phyloP scores from a whole-genome alignment of 768 basidiomycete species.

The Podaxis sp. region DNA sequence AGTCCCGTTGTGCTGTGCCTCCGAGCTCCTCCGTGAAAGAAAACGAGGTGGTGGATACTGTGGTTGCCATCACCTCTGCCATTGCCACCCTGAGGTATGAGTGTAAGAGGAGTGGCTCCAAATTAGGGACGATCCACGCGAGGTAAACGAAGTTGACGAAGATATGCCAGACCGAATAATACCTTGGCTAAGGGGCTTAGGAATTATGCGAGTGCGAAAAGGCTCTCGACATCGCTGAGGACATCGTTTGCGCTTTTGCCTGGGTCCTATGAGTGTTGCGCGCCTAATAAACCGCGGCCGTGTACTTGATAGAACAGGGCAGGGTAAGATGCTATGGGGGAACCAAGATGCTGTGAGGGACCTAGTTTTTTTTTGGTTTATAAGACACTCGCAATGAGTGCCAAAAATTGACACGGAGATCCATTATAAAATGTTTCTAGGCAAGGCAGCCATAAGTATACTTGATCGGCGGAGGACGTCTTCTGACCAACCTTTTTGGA shows the following conservation, averaged over 20 bases:
- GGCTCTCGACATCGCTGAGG: not conserved
- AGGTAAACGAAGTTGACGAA: not conserved
- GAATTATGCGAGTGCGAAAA: not conserved
- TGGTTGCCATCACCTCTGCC: not conserved
- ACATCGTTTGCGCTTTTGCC: not conserved
- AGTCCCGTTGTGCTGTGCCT: not conserved
- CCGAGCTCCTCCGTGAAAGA: not conserved
- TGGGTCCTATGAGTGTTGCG: not conserved
- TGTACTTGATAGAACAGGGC: not conserved
- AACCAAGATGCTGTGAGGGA: not conserved
- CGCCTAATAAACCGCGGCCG: not conserved
- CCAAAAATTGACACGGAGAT: not conserved
- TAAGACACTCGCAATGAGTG: not conserved
- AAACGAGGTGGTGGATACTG: not conserved
- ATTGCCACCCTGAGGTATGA: not conserved
- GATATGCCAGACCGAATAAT: not conserved
- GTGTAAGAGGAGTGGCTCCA: not conserved
- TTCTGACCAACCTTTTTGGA: not conserved
- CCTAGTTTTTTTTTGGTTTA: not conserved
- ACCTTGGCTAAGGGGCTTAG: not conserved
- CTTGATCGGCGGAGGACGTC: not conserved
- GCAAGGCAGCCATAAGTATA: not conserved
- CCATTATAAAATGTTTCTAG: not conserved
- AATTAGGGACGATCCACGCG: not conserved
- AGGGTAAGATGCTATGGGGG: not conserved